A percentile compares a stretch with the other conserved stretches of the same genome.
Evolutionary conservation across 139 green algal genomes (phyloP).

Genomic region (Chlamydomonas schloesseri): DNA sequence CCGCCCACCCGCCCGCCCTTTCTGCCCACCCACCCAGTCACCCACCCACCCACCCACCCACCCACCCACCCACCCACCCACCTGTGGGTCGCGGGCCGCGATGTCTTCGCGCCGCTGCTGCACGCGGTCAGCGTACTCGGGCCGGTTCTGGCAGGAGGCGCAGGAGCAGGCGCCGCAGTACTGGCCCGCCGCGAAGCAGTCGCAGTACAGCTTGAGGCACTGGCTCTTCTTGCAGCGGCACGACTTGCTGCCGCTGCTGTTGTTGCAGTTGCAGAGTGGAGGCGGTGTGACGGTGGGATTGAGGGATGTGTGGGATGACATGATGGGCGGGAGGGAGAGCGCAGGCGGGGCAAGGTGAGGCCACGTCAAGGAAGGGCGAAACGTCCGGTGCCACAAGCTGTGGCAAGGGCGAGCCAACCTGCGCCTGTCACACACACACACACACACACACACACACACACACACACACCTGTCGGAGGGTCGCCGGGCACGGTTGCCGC

Average conservation of each 20-base stretch:
- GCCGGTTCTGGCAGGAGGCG: constrained; percentile 62
- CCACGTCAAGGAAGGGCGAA: no score
- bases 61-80: background rate
- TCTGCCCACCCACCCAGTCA: no score
- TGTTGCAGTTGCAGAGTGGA: no score
- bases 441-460: no score
- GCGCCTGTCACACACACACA: no score
- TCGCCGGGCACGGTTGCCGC: background rate
- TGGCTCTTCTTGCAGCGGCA: constrained; percentile 88
- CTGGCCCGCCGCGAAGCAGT: constrained; percentile 62
- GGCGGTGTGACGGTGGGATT: background rate
- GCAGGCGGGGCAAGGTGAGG: background rate
- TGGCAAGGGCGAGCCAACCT: no score
- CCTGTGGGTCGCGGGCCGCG: constrained; percentile 51
- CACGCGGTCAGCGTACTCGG: constrained; percentile 45
- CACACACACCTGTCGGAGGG: background rate
- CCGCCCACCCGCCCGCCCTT: no score
- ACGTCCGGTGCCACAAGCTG: no score
- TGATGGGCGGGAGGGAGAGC: background rate
- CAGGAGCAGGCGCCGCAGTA: constrained; percentile 69
- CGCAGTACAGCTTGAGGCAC: constrained; percentile 93
- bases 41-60: background rate
- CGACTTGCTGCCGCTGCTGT: constrained; percentile 20
- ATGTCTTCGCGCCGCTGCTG: constrained; percentile 52
- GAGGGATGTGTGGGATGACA: background rate